Percentiles rank a stretch among this genome's conserved stretches.
Evolutionary conservation across 2,329 filamentous ascomycete genomes (phyloP).

Genomic region (Claviceps fusiformis): DNA sequence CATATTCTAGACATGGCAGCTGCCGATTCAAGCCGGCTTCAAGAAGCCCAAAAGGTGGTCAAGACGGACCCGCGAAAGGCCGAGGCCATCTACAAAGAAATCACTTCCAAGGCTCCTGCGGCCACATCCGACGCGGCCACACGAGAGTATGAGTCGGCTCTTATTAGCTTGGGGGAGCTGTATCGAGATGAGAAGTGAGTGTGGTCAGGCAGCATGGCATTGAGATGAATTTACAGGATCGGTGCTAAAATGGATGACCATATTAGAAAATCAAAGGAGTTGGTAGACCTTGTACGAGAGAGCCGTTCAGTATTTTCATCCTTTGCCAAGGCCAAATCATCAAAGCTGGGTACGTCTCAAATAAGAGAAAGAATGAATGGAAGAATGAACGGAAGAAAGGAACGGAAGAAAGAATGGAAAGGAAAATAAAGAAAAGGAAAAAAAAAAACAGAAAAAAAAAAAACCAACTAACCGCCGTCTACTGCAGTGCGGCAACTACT

Average conservation of each 20-base stretch:
- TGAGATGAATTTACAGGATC: not conserved
- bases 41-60: slow-evolving; percentile 74
- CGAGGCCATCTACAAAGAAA: slow-evolving; percentile 77
- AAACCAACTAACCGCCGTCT: not conserved
- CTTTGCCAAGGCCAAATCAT: slow-evolving; percentile 97
- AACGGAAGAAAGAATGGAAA: not conserved
- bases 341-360: slow-evolving; percentile 68
- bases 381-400: no score
- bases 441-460: not conserved
- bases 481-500: slow-evolving; percentile 79
- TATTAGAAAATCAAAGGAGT: slow-evolving; percentile 60
- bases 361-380: no score
- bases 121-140: slow-evolving; percentile 72
- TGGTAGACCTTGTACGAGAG: slow-evolving; percentile 80
- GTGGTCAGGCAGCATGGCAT: not conserved
- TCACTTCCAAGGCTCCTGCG: slow-evolving; percentile 73
- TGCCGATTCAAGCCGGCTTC: slow-evolving; percentile 53
- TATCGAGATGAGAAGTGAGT: slow-evolving; percentile 78
- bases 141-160: slow-evolving; percentile 79
- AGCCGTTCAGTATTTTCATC: slow-evolving; percentile 85
- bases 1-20: slow-evolving; percentile 33
- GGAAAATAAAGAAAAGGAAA: not conserved
- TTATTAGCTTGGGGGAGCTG: slow-evolving; percentile 81
- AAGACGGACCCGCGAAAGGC: slow-evolving; percentile 74
- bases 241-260: slow-evolving; percentile 1